Percentiles rank a stretch among this genome's conserved stretches.
Conservation (phyloP, 768 basidiomycete species). For the Polyporus arcularius region DNA sequence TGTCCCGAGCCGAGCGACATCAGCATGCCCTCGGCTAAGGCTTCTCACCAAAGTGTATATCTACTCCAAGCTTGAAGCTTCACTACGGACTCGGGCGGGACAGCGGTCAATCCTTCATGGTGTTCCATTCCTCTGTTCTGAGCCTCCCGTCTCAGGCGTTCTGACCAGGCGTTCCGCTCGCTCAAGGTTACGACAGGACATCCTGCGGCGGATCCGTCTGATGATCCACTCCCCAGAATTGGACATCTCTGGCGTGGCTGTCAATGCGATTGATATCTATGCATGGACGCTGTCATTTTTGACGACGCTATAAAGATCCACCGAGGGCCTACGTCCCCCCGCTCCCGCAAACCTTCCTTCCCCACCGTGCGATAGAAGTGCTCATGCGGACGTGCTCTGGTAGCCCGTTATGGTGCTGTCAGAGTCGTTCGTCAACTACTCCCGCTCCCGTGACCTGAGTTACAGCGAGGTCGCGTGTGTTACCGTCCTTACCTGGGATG, state of each 20-base stretch:
- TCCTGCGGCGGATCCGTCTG: too few relatives aligned
- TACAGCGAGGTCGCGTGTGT: conserved; percentile 19
- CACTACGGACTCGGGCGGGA: too few relatives aligned
- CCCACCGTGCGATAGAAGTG: background rate
- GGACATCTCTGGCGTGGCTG: too few relatives aligned
- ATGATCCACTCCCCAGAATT: too few relatives aligned
- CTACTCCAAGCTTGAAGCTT: too few relatives aligned
- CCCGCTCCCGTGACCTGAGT: conserved; percentile 10
- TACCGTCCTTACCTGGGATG: conserved; percentile 18
- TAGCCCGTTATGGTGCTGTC: too few relatives aligned
- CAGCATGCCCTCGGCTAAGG: background rate
- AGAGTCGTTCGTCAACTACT: background rate
- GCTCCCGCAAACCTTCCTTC: background rate
- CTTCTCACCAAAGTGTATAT: too few relatives aligned
- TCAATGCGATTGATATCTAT: background rate
- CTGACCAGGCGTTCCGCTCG: too few relatives aligned
- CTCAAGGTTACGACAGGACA: too few relatives aligned
- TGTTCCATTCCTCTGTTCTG: too few relatives aligned
- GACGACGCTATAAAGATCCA: background rate
- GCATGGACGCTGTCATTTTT: background rate
- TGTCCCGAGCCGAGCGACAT: background rate
- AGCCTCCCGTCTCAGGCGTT: too few relatives aligned
- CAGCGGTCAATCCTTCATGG: too few relatives aligned
- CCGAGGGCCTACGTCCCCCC: background rate
- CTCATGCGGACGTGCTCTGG: background rate